Evolutionary conservation across 805 yeast genomes (phyloP).

Genomic region (Starmerella floris): DNA sequence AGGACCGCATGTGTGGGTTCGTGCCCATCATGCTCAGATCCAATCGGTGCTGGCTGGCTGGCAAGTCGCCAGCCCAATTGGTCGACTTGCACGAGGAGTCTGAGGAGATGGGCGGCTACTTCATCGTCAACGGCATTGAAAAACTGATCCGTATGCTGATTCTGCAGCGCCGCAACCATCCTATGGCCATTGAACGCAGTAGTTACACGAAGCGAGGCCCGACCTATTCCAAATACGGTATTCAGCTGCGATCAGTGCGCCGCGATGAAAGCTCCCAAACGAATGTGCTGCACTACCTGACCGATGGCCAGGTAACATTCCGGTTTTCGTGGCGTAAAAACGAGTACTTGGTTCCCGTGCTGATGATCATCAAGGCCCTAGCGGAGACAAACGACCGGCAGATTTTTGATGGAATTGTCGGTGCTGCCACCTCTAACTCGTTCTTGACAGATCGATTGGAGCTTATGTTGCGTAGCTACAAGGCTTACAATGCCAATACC

Average conservation of each 20-base stretch:
- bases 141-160: conserved; percentile 92
- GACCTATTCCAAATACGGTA: conserved; percentile 75
- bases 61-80: conserved; percentile 67
- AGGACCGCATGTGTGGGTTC: conserved; percentile 80
- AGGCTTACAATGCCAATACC: conserved; percentile 62
- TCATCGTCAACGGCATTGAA: conserved; percentile 91
- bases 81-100: conserved; percentile 74
- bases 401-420: conserved; percentile 91
- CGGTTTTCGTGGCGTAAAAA: conserved; percentile 95
- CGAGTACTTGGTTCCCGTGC: conserved; percentile 85
- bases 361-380: conserved; percentile 83
- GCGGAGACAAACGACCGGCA: conserved; percentile 86
- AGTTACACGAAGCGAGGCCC: conserved; percentile 91
- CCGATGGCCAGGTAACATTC: conserved; percentile 91
- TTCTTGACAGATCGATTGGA: conserved; percentile 97
- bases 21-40: conserved; percentile 84
- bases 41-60: conserved; percentile 82
- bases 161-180: conserved; percentile 94
- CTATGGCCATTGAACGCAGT: conserved; percentile 94
- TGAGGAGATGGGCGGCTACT: conserved; percentile 94
- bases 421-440: conserved; percentile 72
- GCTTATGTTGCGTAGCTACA: conserved; percentile 75
- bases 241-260: conserved; percentile 85
- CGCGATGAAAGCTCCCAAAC: conserved; percentile 97
- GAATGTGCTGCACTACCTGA: conserved; percentile 88